Percentiles rank a stretch among this genome's conserved stretches.
phyloP scores from a whole-genome alignment of 441 rosid genomes.

The Flueggea neowawraea region DNA sequence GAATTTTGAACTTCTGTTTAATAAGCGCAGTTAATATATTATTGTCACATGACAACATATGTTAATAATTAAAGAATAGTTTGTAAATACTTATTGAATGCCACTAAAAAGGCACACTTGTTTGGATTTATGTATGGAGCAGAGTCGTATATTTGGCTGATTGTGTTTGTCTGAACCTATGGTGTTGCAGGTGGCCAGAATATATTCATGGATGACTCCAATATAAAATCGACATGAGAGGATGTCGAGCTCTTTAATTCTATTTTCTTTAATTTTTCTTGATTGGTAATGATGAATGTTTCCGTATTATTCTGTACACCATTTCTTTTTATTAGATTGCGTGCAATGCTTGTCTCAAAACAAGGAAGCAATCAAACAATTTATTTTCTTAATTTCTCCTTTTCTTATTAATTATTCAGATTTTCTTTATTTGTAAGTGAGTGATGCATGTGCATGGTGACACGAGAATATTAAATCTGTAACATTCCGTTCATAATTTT shows the following conservation, averaged over 20 bases:
- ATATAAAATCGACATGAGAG: slow-evolving; percentile 42
- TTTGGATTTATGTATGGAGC: too few relatives aligned
- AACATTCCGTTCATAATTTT: too few relatives aligned
- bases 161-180: not conserved
- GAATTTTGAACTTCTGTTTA: too few relatives aligned
- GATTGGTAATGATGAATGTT: slow-evolving; percentile 16
- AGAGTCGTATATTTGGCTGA: too few relatives aligned
- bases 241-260: slow-evolving; percentile 30
- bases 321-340: slow-evolving; percentile 15
- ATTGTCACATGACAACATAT: too few relatives aligned
- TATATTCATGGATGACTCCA: slow-evolving; percentile 13
- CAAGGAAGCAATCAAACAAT: slow-evolving; percentile 19
- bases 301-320: slow-evolving; percentile 16
- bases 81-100: too few relatives aligned
- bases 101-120: too few relatives aligned
- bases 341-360: slow-evolving; percentile 7
- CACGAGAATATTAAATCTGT: too few relatives aligned
- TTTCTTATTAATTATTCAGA: slow-evolving; percentile 8
- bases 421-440: not conserved
- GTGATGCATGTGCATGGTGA: too few relatives aligned
- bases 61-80: too few relatives aligned
- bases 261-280: slow-evolving; percentile 5
- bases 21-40: too few relatives aligned
- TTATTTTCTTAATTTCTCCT: slow-evolving; percentile 8
- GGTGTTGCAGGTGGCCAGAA: slow-evolving; percentile 29